Evolutionary conservation across 2,329 filamentous ascomycete species (phyloP).

Genomic region (Trichoderma pleuroti): DNA sequence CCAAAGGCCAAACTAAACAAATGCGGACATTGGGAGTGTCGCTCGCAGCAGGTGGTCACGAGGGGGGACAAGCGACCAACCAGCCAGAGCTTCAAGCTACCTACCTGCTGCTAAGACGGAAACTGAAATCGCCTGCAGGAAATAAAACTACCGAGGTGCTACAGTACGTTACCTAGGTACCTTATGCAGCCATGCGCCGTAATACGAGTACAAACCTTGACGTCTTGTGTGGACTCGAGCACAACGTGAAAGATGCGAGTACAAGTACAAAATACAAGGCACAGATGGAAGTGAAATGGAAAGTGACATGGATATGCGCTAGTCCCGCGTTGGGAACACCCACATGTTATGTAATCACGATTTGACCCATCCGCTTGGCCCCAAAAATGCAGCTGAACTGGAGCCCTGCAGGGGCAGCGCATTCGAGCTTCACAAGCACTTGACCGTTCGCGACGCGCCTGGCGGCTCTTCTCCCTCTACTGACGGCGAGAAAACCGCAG

Average conservation of each 20-base stretch:
- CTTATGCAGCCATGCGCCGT: not conserved
- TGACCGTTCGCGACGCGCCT: slow-evolving; percentile 19
- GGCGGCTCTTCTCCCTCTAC: slow-evolving; percentile 5
- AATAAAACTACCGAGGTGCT: not conserved
- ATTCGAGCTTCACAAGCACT: slow-evolving; percentile 8
- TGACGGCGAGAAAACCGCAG: not conserved
- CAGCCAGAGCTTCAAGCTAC: not conserved
- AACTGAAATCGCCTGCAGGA: not conserved
- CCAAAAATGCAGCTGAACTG: slow-evolving; percentile 9
- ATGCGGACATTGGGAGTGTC: not conserved
- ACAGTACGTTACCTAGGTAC: not conserved
- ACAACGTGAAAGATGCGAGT: not conserved
- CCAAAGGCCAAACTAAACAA: not conserved
- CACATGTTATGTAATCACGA: not conserved
- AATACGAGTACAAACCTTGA: not conserved
- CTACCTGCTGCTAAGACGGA: too few species aligned
- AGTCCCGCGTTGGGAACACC: not conserved
- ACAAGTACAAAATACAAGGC: not conserved
- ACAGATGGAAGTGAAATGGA: not conserved
- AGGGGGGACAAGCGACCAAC: not conserved
- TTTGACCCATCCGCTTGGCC: not conserved
- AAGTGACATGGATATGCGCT: not conserved
- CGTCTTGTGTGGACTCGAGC: not conserved
- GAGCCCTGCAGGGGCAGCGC: slow-evolving; percentile 5
- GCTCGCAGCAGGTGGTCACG: not conserved